Percentiles rank a stretch among this genome's conserved stretches.
These are phyloP conservation scores for Aspergillus awamori DNA, from an alignment of 2,329 filamentous ascomycete genomes.

Conservation along the genomic window DNA sequence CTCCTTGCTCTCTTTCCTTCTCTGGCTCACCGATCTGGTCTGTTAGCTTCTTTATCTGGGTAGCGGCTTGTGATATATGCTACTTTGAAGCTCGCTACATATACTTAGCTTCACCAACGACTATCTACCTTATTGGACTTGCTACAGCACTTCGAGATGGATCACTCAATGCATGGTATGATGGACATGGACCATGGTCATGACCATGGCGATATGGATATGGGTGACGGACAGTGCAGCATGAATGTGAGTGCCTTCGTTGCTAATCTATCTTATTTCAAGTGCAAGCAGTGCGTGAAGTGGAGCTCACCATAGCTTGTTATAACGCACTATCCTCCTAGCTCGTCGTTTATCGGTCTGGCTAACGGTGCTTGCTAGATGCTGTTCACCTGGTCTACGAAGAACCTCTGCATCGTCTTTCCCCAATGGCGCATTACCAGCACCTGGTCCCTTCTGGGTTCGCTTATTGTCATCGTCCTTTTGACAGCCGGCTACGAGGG, in stretches of 20 bases:
- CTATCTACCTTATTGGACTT: not conserved
- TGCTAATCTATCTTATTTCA: not conserved
- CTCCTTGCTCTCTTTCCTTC: not conserved
- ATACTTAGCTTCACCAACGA: not conserved
- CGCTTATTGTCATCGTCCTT: constrained; percentile 77
- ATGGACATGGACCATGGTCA: constrained; percentile 50
- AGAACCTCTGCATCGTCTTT: constrained; percentile 95
- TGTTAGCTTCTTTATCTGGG: not conserved
- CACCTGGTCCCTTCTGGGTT: constrained; percentile 73
- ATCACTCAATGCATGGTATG: constrained; percentile 40
- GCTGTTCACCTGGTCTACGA: constrained; percentile 96
- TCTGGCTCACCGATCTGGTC: not conserved
- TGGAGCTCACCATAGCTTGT: not conserved
- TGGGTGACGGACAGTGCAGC: constrained; percentile 68
- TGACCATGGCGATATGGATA: constrained; percentile 58
- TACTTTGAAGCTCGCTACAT: constrained; percentile 12
- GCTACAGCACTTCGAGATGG: constrained; percentile 28
- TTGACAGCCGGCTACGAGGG: constrained; percentile 93
- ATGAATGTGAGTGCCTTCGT: constrained; percentile 72
- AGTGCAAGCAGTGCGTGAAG: not conserved
- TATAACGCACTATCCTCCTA: too few species aligned
- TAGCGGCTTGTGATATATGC: not conserved
- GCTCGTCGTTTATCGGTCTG: not conserved
- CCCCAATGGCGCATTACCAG: constrained; percentile 82
- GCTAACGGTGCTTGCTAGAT: constrained; percentile 62